Evolutionary conservation across 371 early-diverging fungal species (phyloP), one percentile per base, ranked within the genome.

Genomic region (Rhizomucor pusillus): DNA sequence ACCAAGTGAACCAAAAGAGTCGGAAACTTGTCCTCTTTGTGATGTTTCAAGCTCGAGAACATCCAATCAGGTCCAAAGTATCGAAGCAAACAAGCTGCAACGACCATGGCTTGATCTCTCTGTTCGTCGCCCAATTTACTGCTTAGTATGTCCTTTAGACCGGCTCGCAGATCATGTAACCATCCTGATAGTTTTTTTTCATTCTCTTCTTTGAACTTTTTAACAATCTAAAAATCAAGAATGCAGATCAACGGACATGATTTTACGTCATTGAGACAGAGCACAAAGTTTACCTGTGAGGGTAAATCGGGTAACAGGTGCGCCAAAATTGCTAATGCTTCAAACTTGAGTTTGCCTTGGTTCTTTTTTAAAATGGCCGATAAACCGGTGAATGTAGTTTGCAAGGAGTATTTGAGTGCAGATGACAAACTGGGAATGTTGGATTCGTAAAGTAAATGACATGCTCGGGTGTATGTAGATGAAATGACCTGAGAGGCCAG

Each of bases 31-130:
- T 70, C 69, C 10, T 62, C 57, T 0, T 52, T 52, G 11, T 62
- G 56, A 5, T 51, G 53, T 14, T 41, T 43, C 5, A 74, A 49
- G 4, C 63, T 63, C 10, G 65, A 51, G 33, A 78, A 78, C 16
- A 78, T 45, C 78, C 78, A 78, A 22, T 72, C 63, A 6, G 71
- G 58, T 5, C 73, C 78, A 62, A 74, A 70, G 22, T 66, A 56
- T 9, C 67, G 66, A 11, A 78, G 52, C 7, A 73, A 55, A 50
- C 62, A 64, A 0, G 67, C 56, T 3, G 55, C 60, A 4, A 67
- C 49, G 7, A 62, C 46, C 40, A 74, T 68, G 1, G 67, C 66
- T 23, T 62, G 54, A 34, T 74, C 73, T 41, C 78, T 55, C 22
- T 63, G 54, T 9, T 54, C 47, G 44, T 67, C 61, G 67, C 75